A percentile compares a stretch with the other conserved stretches of the same genome.
Evolutionary conservation across 441 rosid species (phyloP).

Genomic region (Corymbia citriodora): DNA sequence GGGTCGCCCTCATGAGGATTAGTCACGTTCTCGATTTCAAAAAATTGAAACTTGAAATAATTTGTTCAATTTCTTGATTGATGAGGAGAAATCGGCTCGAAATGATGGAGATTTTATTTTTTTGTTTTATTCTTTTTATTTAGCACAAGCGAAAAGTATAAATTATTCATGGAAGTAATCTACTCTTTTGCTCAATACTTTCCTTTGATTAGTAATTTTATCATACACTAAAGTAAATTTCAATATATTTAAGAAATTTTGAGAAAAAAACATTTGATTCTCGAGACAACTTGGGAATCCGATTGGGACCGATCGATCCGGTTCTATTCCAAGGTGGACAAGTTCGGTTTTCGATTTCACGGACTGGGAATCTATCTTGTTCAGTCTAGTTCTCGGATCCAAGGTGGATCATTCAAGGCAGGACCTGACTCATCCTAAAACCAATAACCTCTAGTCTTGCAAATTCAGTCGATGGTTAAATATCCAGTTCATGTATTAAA

Average conservation of each 20-base stretch:
- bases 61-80: background rate
- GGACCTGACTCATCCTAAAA: fast-evolving
- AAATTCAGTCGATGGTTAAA: fast-evolving
- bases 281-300: background rate
- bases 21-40: no score
- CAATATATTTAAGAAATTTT: background rate
- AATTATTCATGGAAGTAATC: background rate
- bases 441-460: background rate
- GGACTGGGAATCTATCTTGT: fast-evolving
- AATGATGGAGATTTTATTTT: background rate
- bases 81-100: fast-evolving
- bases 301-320: fast-evolving
- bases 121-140: background rate
- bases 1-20: fast-evolving
- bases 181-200: background rate
- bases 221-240: background rate
- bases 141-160: background rate
- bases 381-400: fast-evolving
- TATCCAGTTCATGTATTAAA: background rate
- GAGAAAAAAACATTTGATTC: background rate
- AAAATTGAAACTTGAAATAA: no score
- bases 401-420: no score
- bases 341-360: fast-evolving
- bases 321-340: fast-evolving
- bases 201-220: background rate